Base-by-base conservation (phyloP, 768 basidiomycete species). In the Hebeloma cylindrosporum region DNA sequence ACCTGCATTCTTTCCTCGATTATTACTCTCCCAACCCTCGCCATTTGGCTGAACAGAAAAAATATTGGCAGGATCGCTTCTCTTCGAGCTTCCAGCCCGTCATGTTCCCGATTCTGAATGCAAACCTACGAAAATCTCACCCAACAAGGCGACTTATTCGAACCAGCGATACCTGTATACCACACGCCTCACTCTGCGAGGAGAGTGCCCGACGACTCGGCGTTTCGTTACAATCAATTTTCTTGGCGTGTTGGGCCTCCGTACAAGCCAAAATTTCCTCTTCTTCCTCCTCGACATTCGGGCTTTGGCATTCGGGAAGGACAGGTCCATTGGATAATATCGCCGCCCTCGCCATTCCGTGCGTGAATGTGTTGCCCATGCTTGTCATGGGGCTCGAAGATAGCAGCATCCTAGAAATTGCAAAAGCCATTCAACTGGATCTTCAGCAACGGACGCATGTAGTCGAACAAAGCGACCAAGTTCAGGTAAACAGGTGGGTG, bases 281-380 rank as follows among this genome's bases (percentile, higher is more conserved):
- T 3, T 48, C 62, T 14, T 48, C 54, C 10, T 50, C 50, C 14
- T 62, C 66, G 2, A 70, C 64, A 5, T 71, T 77, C 38, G 73
- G 73, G 3, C 61, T 77, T 11, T 77, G 74, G 75, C 73, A 75
- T 38, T 67, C 68, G 5, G 72, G 75, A 18, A 60, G 75, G 32
- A 68, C 68, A 10, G 67, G 69, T 8, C 34, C 59, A 8, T 30
- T 69, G 16, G 56, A 64, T 18, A 57, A 64, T 14, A 56, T 71
- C 16, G 68, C 67, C 21, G 61, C 57, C 26, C 48, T 76, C n/a
- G 70, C 70, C 3, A 51, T 68, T 13, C 73, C 74, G n/a, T 74
- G 71, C 48, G 62, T 72, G 57, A 75, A 76, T 43, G 62, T 73
- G 7, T 46, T 75, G 14, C 73, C 74, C 18, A 51, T 75, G 36